phyloP scores from a whole-genome alignment of 1,139 yeast genomes.

The Hemisphaericaspora subhashii region DNA sequence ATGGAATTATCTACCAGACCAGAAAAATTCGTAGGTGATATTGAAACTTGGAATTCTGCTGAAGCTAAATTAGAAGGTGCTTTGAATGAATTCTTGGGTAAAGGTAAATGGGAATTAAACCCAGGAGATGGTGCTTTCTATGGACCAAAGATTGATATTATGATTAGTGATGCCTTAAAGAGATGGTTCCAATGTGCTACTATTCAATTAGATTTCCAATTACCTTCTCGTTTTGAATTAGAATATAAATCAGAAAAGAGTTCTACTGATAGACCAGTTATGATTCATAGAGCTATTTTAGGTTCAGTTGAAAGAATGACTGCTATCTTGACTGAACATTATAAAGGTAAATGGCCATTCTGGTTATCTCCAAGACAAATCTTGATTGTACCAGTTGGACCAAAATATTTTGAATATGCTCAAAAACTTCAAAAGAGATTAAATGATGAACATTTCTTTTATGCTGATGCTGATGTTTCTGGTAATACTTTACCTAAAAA shows the following conservation, averaged over 20 bases:
- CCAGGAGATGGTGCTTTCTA: constrained; percentile 99
- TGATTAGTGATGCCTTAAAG: constrained; percentile 85
- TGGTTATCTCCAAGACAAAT: constrained; percentile 98
- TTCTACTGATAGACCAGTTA: constrained; percentile 70
- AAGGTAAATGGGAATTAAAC: constrained; percentile 85
- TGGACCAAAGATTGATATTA: constrained; percentile 96
- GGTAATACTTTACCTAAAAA: constrained; percentile 97
- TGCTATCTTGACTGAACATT: constrained; percentile 94
- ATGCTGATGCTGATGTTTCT: constrained; percentile 86
- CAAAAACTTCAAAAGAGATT: constrained; percentile 70
- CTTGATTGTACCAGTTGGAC: constrained; percentile 93
- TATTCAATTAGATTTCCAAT: constrained; percentile 95
- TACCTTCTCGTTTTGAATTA: constrained; percentile 87
- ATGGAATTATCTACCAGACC: constrained; percentile 95
- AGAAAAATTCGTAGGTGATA: constrained; percentile 82
- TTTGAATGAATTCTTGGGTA: constrained; percentile 63
- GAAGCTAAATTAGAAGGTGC: constrained; percentile 76
- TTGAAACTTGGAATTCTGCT: constrained; percentile 87
- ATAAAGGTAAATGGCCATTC: constrained; percentile 98
- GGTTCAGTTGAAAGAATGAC: constrained; percentile 99
- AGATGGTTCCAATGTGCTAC: constrained; percentile 99
- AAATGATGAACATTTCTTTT: constrained; percentile 66
- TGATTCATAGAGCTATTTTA: constrained; percentile 97
- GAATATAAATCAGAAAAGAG: constrained; percentile 74
- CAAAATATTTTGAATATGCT: constrained; percentile 86